Percentiles rank a stretch among this genome's conserved stretches.
Conservation (phyloP, 257 asterid genomes). For the Solanum medicagineum region DNA sequence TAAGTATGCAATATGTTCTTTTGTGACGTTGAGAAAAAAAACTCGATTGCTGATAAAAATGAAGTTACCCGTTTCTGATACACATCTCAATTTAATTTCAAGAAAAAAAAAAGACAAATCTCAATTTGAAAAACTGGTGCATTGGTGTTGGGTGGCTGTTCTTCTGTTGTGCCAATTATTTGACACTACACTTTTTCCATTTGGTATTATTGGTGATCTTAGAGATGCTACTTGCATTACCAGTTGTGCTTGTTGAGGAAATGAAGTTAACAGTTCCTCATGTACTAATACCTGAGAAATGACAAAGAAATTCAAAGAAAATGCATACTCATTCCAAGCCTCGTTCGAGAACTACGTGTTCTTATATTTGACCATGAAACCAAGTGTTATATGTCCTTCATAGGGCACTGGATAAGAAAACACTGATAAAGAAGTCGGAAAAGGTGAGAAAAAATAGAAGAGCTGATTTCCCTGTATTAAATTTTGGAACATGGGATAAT, state of each 20-base stretch:
- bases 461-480: background rate
- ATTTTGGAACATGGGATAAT: background rate
- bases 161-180: background rate
- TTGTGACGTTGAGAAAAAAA: background rate
- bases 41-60: background rate
- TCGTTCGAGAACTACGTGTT: background rate
- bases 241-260: background rate
- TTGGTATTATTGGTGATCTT: background rate
- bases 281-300: background rate
- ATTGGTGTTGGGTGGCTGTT: background rate
- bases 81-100: background rate
- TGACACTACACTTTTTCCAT: background rate
- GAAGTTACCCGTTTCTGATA: background rate
- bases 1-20: background rate
- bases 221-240: background rate
- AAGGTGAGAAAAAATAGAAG: background rate
- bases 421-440: background rate
- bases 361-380: background rate
- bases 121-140: background rate
- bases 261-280: background rate
- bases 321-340: background rate
- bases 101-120: background rate
- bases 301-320: background rate
- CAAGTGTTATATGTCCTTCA: background rate
- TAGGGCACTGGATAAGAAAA: background rate